Conservation (phyloP, 345 rosid species). For the Excoecaria cochinchinensis region DNA sequence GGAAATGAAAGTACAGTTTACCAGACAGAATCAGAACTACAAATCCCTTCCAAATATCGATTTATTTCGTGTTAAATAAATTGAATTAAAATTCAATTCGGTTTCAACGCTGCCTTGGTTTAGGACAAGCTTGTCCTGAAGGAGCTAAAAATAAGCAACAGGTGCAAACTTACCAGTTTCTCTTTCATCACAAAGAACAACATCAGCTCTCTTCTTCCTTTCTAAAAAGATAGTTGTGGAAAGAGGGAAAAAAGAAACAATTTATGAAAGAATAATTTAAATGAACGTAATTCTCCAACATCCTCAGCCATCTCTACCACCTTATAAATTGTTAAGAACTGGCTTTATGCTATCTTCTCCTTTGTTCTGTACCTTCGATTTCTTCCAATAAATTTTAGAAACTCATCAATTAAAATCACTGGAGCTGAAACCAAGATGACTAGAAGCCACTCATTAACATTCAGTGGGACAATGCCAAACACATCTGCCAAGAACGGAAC, state of each 20-base stretch:
- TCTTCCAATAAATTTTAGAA: constrained; percentile 65
- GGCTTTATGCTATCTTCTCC: constrained; percentile 44
- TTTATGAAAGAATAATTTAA: background rate
- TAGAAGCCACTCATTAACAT: constrained; percentile 67
- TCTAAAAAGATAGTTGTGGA: background rate
- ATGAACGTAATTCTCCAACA: background rate
- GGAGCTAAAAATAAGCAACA: too few species aligned
- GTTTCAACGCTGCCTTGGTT: too few species aligned
- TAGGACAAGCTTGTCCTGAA: too few species aligned
- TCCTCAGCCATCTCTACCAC: background rate
- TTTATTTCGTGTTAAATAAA: too few species aligned
- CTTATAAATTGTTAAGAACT: constrained; percentile 1
- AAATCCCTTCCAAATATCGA: background rate
- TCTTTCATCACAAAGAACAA: background rate
- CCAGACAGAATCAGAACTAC: background rate
- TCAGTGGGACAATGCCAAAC: constrained; percentile 79
- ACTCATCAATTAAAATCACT: constrained; percentile 77
- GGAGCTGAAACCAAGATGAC: constrained; percentile 78
- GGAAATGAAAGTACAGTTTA: too few species aligned
- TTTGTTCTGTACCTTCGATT: constrained; percentile 31
- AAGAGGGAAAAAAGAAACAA: constrained; percentile 10
- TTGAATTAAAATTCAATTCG: too few species aligned
- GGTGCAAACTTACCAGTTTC: background rate
- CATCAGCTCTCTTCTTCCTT: background rate
- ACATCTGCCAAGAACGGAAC: constrained; percentile 74